Base-by-base conservation (phyloP, 306 rosid species). In the Dryas alaskensis region DNA sequence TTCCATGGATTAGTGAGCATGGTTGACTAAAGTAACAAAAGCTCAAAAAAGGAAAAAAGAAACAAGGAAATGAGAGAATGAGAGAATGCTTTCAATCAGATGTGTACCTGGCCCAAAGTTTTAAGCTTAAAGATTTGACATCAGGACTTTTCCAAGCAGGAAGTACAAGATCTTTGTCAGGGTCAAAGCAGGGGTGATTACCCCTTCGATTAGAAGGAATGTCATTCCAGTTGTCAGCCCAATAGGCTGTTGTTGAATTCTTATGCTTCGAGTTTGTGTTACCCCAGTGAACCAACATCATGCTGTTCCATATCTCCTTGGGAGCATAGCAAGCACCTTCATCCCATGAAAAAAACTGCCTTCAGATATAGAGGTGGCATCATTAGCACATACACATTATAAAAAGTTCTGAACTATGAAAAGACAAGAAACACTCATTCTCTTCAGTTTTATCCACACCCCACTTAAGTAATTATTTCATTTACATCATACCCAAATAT, bases 311-410 rank as follows among this genome's bases (percentile, higher is more conserved):
- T 85, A 94, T 94, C 86, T 94, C 99, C 88, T 94, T 94, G 10
- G 99, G 99, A 65, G 99, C 97, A 88, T 92, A 94, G 88, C 99
- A 94, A 76, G 99, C 97, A 79, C 99, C 97, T 88, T 94, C 99
- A 83, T 94, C 99, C 99, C 99, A 94, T 64, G 99, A 87, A 84
- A 91, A 94, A 66, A 78, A 94, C 99, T 94, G 99, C 82, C 87
- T 74, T 89, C 85, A 82, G 73, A 79, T 50, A 75, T 53, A 83
- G 76, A 82, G 73, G 78, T 22, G 48, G 72, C 83, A 48, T 79
- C 70, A 76, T 87, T 83, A 89, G 81, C 81, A 67, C 44, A 6
- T 45, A 64, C n/a, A 51, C 40, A 47, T 58, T 8, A 49, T 11
- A 39, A 63, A 45, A 25, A 50, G 47, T 66, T 70, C 62, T 60